phyloP scores from a whole-genome alignment of 495 filamentous ascomycete species.

The Daldinia childiae region DNA sequence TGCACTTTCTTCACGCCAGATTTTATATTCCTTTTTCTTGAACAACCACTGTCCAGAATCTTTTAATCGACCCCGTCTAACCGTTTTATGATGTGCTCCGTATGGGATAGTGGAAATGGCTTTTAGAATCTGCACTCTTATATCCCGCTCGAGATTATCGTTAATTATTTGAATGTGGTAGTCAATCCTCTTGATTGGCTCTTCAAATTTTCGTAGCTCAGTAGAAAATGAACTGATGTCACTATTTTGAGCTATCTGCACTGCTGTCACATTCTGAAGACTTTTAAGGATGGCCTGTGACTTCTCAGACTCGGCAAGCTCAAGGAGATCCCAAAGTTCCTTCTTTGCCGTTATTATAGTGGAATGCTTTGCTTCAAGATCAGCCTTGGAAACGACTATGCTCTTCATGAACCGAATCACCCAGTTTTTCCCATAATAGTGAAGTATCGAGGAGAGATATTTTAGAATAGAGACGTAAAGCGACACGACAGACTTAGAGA shows the following conservation, averaged over 20 bases:
- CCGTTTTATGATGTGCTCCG: not conserved
- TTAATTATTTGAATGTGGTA: not conserved
- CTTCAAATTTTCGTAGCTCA: not conserved
- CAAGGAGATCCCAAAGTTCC: not conserved
- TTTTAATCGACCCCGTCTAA: not conserved
- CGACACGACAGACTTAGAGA: not conserved
- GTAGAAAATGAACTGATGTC: not conserved
- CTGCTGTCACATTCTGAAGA: not conserved
- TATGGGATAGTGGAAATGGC: not conserved
- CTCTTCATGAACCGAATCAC: not conserved
- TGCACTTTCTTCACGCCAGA: not conserved
- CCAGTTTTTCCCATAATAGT: not conserved
- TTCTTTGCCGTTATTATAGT: not conserved
- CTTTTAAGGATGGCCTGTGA: not conserved
- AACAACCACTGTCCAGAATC: conserved; percentile 1
- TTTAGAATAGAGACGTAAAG: not conserved
- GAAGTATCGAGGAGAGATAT: not conserved
- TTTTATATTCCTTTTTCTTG: not conserved
- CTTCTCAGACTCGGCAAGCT: not conserved
- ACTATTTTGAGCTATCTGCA: not conserved
- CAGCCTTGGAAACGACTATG: not conserved
- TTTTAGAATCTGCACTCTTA: not conserved
- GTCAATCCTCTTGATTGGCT: not conserved
- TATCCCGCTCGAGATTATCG: not conserved
- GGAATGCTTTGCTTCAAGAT: not conserved